Base-by-base conservation (phyloP, 2,329 filamentous ascomycete species). In the Periconia digitata region DNA sequence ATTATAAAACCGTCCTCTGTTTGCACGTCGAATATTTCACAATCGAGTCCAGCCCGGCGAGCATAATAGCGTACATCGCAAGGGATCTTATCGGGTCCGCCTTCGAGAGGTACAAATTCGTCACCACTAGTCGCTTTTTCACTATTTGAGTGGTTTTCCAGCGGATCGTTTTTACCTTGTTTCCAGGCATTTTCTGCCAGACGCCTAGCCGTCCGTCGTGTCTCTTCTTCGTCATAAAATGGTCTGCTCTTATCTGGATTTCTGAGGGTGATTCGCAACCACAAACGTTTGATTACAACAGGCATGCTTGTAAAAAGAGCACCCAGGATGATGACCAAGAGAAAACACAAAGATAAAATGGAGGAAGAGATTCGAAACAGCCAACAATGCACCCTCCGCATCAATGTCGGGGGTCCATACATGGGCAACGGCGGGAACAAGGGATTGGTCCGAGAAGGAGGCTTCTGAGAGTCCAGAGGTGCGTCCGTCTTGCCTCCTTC, bases 1-100 rank as follows among this genome's bases (percentile, higher is more conserved):
- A 96, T 87, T 39, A 96, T 83, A 66, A 96, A 96, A 1, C 92
- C 92, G 62, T 97, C 92, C 67, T 96, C 92, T 0, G 92, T 96
- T 69, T 95, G 87, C 0, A 96, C 91, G 42, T 89, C 79, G 61
- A 90, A 89, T 8, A 82, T 81, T 64, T 96, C 92, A 20, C 90
- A 83, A 52, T 96, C 90, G 1, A 97, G 79, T 0, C 92, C 92
- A 13, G 96, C 90, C 12, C 92, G 80, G 17, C 89, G 81, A 1
- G 92, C 92, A 66, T 97, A 96, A 66, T 96, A 94, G 2, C 81
- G 80, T 17, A 92, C 83, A 60, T 96, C 88, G 62, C 88, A 90
- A 7, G 89, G 72, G 7, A 96, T 74, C 3, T 83, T 85, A 68
- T 96, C 92, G 6, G 80, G 82, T 0, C 91, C 91, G 15, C 90